Base-by-base conservation (phyloP, 2,329 filamentous ascomycete genomes). In the Aspergillus piperis region DNA sequence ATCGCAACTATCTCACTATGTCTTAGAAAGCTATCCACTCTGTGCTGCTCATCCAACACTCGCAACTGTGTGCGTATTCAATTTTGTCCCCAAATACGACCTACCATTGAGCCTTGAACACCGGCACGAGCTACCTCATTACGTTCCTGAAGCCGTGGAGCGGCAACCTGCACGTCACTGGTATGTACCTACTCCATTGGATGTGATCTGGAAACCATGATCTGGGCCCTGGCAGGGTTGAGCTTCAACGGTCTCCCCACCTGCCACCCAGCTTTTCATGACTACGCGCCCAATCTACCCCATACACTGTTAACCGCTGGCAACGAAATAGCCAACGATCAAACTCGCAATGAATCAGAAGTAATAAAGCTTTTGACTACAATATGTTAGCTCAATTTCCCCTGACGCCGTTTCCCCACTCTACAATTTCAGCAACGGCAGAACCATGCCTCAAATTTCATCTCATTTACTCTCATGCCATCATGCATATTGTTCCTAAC, bases 171-270 rank as follows among this genome's bases (percentile, higher is more conserved):
- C 49, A 58, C 56, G 56, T 58, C 56, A 58, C 52, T 32, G 11
- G 25, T 42, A 54, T 54, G 56, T 30, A 19, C 47, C 39, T 30
- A 19, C 47, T 49, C 32, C 32, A 36, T 36, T 2, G 11, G 11
- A 42, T 23, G 44, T 52, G 39, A 39, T n/a, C n/a, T 30, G 15
- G 25, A 48, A 27, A 27, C 19, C 7, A 3, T 48, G n/a, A 27
- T 30, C 47, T 49, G 47, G 47, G 23, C 23, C 23, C 23, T 30
- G 47, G 8, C 47, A 30, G 32, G 21, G 21, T 19, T 15, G 39
- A 55, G 25, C 38, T 32, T 47, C 23, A 55, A 55, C 53, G 53
- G 53, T 47, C 53, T 55, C 53, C 39, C 53, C 53, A 55, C 53
- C 42, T 27, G 25, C 42, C 39, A 30, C 51, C 27, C 19, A 19